Base-by-base conservation (phyloP, 1,284 basidiomycete species). In the Bondarzewia mesenterica region DNA sequence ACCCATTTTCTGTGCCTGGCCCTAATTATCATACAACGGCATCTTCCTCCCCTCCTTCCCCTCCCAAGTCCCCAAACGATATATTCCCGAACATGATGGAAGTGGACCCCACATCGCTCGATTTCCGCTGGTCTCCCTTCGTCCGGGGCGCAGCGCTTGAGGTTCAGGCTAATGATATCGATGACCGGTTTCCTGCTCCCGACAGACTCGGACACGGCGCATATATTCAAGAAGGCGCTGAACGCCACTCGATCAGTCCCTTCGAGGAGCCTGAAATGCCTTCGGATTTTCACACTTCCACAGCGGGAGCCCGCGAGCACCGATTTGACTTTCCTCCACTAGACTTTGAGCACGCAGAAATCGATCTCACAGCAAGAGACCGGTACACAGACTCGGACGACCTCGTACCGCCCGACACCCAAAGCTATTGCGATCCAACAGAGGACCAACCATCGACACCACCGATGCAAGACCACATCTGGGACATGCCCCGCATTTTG, bases 51-150 rank as follows among this genome's bases (percentile, higher is more conserved):
- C 63, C 68, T 23, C 56, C 60, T 36, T 73, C 69, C 47, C 73
- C 75, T 58, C 63, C 70, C 50, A 54, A 65, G 29, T 58, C 65
- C 26, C 57, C 63, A 44, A n/a, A n/a, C 38, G 12, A 16, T 18
- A 40, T 8, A 18, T 15, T 40, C 63, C 62, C 46, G 63, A 59
- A 57, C 14, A 56, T 61, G 20, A 49, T 71, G 44, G 68, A 72
- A 57, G 62, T 65, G 43, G 59, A 64, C n/a, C 29, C 29, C n/a
- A n/a, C 4, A 6, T 55, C 54, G 7, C 58, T 75, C 14, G 69
- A 75, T 52, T 81, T 80, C 50, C 63, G 56, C 44, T 78, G 79
- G 78, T 58, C 59, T 37, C 72, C 74, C 7, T 75, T 73, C 50
- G 21, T 43, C 26, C 37, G 23, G 10, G 32, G 16, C n/a, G 12